Percentiles rank a stretch among this genome's conserved stretches.
These are phyloP conservation scores for Cylindrodendrum hubeiense DNA, from an alignment of 2,329 filamentous ascomycete genomes.

Conservation along the genomic window DNA sequence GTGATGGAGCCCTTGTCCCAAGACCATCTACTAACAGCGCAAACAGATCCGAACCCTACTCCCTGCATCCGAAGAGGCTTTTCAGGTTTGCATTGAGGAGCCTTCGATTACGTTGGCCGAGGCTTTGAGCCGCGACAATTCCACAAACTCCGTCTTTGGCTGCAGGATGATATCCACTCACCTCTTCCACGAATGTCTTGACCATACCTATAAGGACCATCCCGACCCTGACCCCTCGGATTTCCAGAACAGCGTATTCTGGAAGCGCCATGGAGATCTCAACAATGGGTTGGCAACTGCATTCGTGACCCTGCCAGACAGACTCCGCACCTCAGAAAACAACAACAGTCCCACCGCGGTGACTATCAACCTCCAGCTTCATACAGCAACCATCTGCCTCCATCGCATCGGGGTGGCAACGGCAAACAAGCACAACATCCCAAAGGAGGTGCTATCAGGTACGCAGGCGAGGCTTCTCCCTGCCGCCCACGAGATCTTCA, in stretches of 20 bases:
- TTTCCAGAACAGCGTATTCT: slow-evolving; percentile 67
- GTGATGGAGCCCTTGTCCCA: not conserved
- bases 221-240: slow-evolving; percentile 68
- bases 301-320: slow-evolving; percentile 78
- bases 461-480: slow-evolving; percentile 77
- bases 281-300: slow-evolving; percentile 82
- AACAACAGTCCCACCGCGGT: slow-evolving; percentile 77
- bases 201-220: slow-evolving; percentile 75
- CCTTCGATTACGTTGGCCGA: slow-evolving; percentile 71
- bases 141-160: slow-evolving; percentile 73
- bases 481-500: slow-evolving; percentile 84
- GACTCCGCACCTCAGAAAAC: slow-evolving; percentile 75
- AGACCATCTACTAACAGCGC: slow-evolving; percentile 5
- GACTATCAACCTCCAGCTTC: slow-evolving; percentile 86
- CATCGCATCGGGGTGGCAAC: slow-evolving; percentile 84
- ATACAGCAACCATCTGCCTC: slow-evolving; percentile 85
- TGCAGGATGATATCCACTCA: slow-evolving; percentile 78
- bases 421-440: slow-evolving; percentile 61
- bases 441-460: slow-evolving; percentile 49
- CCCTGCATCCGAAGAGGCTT: slow-evolving; percentile 81
- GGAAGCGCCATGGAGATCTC: slow-evolving; percentile 82
- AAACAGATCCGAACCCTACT: slow-evolving; percentile 76
- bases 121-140: slow-evolving; percentile 64
- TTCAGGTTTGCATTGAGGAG: slow-evolving; percentile 72
- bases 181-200: slow-evolving; percentile 82